Conservation (phyloP, 1,284 basidiomycete genomes). For the Rhodotorula sp. region DNA sequence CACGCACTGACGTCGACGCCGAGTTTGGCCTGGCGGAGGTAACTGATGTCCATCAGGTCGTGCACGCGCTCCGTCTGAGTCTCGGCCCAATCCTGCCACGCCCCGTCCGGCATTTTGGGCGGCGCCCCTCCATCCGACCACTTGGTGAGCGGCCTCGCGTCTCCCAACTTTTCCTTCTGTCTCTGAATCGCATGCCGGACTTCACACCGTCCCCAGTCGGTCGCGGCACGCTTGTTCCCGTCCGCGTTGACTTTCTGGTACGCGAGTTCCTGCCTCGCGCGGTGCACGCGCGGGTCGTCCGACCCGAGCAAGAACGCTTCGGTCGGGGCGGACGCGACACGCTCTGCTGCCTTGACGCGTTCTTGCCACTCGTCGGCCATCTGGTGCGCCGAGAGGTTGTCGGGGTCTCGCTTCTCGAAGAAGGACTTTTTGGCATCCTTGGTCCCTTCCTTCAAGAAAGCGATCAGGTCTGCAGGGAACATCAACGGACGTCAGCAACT, state of each 20-base stretch:
- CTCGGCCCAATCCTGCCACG: slow-evolving; percentile 90
- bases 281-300: slow-evolving; percentile 86
- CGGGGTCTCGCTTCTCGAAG: neutral
- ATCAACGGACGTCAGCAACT: no score
- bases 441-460: slow-evolving; percentile 56
- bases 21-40: slow-evolving; percentile 73
- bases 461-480: slow-evolving; percentile 60
- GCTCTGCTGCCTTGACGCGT: slow-evolving; percentile 64
- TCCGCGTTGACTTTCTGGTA: slow-evolving; percentile 51
- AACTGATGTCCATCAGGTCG: slow-evolving; percentile 88
- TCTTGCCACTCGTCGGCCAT: slow-evolving; percentile 71
- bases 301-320: slow-evolving; percentile 87
- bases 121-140: slow-evolving; percentile 93
- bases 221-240: slow-evolving; percentile 56
- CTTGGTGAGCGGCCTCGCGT: slow-evolving; percentile 79
- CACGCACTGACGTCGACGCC: slow-evolving; percentile 71
- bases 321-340: slow-evolving; percentile 82
- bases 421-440: slow-evolving; percentile 37
- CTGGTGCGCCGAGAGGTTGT: slow-evolving; percentile 46
- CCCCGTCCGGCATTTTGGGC: slow-evolving; percentile 83
- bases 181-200: slow-evolving; percentile 84
- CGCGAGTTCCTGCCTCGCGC: slow-evolving; percentile 77
- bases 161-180: slow-evolving; percentile 76
- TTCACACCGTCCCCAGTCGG: slow-evolving; percentile 89
- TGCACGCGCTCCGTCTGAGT: slow-evolving; percentile 90